Percentiles rank a stretch among this genome's conserved stretches.
These are phyloP conservation scores for Verticillium tricorpus DNA, from an alignment of 2,329 filamentous ascomycete genomes.

Conservation along the genomic window DNA sequence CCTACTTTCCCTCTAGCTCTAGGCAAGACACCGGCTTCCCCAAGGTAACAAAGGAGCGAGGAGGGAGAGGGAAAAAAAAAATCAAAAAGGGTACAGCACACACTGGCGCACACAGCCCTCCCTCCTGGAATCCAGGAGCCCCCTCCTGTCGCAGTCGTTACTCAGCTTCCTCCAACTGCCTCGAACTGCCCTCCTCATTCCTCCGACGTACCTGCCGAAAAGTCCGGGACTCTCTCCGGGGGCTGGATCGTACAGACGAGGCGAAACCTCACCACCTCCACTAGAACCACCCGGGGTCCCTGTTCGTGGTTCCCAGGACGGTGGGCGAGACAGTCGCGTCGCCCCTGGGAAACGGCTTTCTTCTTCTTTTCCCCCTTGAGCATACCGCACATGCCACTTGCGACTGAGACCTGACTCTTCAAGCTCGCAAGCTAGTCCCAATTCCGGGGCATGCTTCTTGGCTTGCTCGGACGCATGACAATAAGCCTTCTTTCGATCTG, in stretches of 20 bases:
- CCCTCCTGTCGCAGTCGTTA: neutral
- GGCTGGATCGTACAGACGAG: neutral
- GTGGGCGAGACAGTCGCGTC: neutral
- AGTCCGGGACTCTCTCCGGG: neutral
- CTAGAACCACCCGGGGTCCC: neutral
- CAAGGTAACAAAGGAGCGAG: neutral
- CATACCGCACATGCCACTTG: neutral
- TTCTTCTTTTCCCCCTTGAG: neutral
- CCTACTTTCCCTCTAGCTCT: neutral
- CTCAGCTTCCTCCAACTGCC: neutral
- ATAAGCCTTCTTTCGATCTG: constrained; percentile 6
- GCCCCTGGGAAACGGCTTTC: neutral
- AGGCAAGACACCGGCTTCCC: neutral
- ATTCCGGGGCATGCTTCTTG: constrained; percentile 7
- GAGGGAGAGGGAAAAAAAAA: neutral
- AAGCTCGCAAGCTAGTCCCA: constrained; percentile 13
- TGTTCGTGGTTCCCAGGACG: neutral
- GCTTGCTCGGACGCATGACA: constrained; percentile 9
- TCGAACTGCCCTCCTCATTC: neutral
- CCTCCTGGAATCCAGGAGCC: neutral
- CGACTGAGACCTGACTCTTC: constrained; percentile 11
- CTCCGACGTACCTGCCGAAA: neutral
- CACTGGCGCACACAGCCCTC: neutral
- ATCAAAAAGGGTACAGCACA: neutral
- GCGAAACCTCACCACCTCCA: neutral